Evolutionary conservation across 345 rosid species (phyloP), one percentile per base, ranked within the genome.

Genomic region (Dipteronia sinensis): DNA sequence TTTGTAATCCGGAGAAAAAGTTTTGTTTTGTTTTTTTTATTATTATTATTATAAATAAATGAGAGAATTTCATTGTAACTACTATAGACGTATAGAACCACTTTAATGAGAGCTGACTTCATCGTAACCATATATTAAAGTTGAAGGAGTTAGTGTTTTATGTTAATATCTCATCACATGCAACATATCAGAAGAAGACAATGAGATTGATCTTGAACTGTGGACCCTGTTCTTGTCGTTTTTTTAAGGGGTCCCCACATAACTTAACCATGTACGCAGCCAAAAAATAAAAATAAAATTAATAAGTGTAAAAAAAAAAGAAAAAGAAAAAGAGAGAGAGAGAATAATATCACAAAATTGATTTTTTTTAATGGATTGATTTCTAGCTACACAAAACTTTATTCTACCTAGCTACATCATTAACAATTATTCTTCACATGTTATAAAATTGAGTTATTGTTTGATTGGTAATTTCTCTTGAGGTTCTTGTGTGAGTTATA

Each of bases 201-300:
- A 42, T 40, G 34, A 62, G 40, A 42, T 42, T 44, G 76, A 62
- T 7, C n/a, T 22, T 38, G 19, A n/a, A n/a, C n/a, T n/a, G n/a
- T n/a, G n/a, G n/a, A n/a, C n/a, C n/a, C n/a, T n/a, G 40, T 44
- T 62, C 22, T 62, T 42, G 76, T 73, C 76, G 40, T 73, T 73
- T 73, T 59, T 11, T 49, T 10, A 42, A 7, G 9, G 46, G 46
- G 46, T 42, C 46, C 46, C 46, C 8, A 42, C 16, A 4, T 15
- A 13, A 49, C 17, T 13, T 3, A 13, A 49, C 55, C 55, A 11
- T 13, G 16, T 13, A 49, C 11, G 19, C 23, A 34, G 47, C 47
- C 69, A 16, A 38, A 17, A 16, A 65, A 34, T 34, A 34, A 34
- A 4, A 34, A 34, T 34, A 34, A 34, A 34, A 34, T 34, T 4